These are phyloP conservation scores for Solanum chilense DNA, from an alignment of 257 asterid genomes.

Conservation along the genomic window DNA sequence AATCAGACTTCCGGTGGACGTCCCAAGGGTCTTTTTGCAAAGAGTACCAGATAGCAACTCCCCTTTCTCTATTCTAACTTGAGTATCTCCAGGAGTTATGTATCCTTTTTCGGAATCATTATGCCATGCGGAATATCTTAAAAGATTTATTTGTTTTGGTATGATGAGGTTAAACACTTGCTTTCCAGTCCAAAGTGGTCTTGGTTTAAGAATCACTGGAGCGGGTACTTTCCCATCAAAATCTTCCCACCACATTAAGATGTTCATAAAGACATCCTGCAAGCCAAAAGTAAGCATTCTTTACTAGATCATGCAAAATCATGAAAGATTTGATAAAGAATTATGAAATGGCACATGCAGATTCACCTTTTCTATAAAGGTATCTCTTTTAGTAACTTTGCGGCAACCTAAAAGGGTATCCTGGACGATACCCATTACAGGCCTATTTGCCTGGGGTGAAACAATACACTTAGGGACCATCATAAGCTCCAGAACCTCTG, in stretches of 20 bases:
- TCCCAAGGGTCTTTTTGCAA: conserved; percentile 96
- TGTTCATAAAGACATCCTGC: conserved; percentile 99
- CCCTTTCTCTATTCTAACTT: conserved; percentile 91
- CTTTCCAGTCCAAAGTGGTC: conserved; percentile 99
- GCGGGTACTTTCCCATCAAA: conserved; percentile 98
- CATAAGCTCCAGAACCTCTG: conserved; percentile 95
- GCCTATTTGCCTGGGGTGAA: conserved; percentile 94
- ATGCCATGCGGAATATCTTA: conserved; percentile 94
- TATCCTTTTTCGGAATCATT: conserved; percentile 71
- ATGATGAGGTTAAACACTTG: conserved; percentile 93
- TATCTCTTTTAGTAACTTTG: conserved; percentile 88
- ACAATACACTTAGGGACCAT: conserved; percentile 98
- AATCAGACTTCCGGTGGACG: conserved; percentile 93
- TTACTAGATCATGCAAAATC: neutral
- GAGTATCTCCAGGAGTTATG: conserved; percentile 97
- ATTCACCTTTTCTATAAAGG: conserved; percentile 92
- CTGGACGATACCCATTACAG: conserved; percentile 99
- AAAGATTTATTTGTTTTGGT: conserved; percentile 85
- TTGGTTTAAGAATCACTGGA: conserved; percentile 91
- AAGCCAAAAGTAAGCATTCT: neutral
- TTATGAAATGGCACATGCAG: neutral
- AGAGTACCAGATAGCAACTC: conserved; percentile 91
- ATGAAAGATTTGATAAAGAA: neutral
- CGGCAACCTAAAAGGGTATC: conserved; percentile 97
- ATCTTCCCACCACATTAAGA: conserved; percentile 99